Conservation (phyloP, 2,329 filamentous ascomycete species). For the Stachybotrys elegans region DNA sequence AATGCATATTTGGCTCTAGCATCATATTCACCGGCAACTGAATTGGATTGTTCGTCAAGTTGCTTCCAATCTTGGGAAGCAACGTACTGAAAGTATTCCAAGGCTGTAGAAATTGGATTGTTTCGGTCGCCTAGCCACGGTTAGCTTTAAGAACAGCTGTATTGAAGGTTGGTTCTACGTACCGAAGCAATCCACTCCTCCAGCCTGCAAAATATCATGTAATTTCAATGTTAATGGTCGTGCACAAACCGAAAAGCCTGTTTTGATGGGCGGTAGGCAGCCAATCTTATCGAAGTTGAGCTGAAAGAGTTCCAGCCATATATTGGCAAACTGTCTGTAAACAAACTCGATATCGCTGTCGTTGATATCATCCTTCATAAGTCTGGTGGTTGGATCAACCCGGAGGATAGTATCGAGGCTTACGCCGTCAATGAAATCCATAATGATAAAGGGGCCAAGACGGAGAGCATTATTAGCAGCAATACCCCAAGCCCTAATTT, state of each 20-base stretch:
- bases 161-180: not conserved
- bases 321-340: constrained; percentile 2
- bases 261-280: constrained; percentile 1
- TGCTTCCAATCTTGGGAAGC: constrained; percentile 2
- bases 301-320: constrained; percentile 1
- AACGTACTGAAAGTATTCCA: constrained; percentile 4
- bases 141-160: not conserved
- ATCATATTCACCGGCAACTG: constrained; percentile 5
- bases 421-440: constrained; percentile 6
- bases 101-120: constrained; percentile 1
- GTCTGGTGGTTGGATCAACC: not conserved
- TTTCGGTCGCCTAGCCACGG: constrained; percentile 2
- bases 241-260: not conserved
- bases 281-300: constrained; percentile 5
- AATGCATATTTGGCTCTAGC: constrained; percentile 3
- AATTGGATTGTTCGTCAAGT: constrained; percentile 3
- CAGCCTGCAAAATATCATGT: not conserved
- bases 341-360: not conserved
- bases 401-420: constrained; percentile 3
- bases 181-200: constrained; percentile 4
- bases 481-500: constrained; percentile 7
- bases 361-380: constrained; percentile 2
- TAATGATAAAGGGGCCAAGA: constrained; percentile 8
- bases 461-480: constrained; percentile 4
- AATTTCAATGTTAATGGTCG: constrained; percentile 5